Evolutionary conservation across 2,329 filamentous ascomycete genomes (phyloP), one percentile per base, ranked within the genome.

Genomic region (Aspergillus fumigatus): DNA sequence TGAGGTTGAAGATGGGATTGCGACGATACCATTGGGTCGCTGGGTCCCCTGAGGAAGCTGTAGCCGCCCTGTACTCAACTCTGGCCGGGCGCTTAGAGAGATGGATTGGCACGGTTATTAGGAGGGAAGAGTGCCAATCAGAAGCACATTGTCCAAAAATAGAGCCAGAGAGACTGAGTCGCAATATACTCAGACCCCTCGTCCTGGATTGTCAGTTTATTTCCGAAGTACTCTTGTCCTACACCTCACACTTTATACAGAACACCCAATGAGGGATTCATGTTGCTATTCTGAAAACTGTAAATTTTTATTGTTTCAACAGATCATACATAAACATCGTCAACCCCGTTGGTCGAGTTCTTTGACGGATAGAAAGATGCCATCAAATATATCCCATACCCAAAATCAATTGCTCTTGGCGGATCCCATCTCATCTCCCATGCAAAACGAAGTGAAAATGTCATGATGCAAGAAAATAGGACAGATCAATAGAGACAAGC

Each of bases 21-120:
- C 23, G 23, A 49, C 25, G 38, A 43, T 51, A n/a, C 45, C 48
- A 64, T 62, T 64, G 62, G 62, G 51, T 60, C 38, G n/a, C 14
- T 27, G 40, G 32, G 19, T 41, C 47, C 32, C n/a, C 50, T 23
- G 51, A 54, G 25, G 52, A 27, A n/a, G 53, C 32, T 59, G 53
- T 62, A 64, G 55, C 51, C 62, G 62, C 62, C 55, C 59, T 43
- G 29, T n/a, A 26, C 21, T 23, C 19, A 3, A 47, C 9, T 6
- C 21, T 4, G 21, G 23, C 43, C 43, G 43, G 43, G 43, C 43
- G 43, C 43, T 47, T 47, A 47, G 43, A 47, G 23, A 23, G 43
- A 17, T 9, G 21, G n/a, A 19, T 11, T 43, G n/a, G 8, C 17
- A 43, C 21, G 40, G 40, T 23, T 47, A 23, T 21, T 23, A 23